These are phyloP conservation scores for Panicum virgatum DNA, from an alignment of 202 grass and related monocot species.

Conservation along the genomic window DNA sequence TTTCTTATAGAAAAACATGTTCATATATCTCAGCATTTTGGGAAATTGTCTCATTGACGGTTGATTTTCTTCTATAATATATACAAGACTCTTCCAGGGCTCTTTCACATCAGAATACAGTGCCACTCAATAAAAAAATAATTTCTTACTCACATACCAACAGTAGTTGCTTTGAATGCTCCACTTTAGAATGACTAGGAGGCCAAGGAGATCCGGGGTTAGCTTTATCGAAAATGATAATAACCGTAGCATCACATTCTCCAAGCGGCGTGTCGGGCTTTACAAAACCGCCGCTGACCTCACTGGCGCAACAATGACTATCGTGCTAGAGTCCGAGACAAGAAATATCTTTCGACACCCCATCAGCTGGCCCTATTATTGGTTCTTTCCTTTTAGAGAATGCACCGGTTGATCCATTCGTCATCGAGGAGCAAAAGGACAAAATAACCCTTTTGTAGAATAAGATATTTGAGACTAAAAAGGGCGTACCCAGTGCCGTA, in stretches of 20 bases:
- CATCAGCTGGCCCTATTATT: not conserved
- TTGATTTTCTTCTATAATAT: not conserved
- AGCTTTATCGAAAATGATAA: not conserved
- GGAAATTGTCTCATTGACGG: too few relatives aligned
- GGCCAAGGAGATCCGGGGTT: not conserved
- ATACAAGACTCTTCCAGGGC: not conserved
- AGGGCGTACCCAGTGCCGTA: too few relatives aligned
- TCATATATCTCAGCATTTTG: too few relatives aligned
- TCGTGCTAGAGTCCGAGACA: slow-evolving; percentile 12
- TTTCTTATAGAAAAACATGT: not conserved
- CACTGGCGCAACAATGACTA: slow-evolving; percentile 20
- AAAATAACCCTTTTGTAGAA: not conserved
- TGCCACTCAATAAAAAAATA: not conserved
- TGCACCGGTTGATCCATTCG: not conserved
- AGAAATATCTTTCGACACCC: slow-evolving; percentile 45
- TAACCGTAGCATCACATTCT: not conserved
- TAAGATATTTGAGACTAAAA: not conserved
- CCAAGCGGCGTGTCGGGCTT: slow-evolving; percentile 31
- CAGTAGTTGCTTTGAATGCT: not conserved
- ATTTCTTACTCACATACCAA: not conserved
- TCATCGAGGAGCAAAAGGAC: not conserved
- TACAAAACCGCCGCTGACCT: slow-evolving; percentile 22
- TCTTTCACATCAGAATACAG: not conserved
- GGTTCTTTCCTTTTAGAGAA: slow-evolving; percentile 19
- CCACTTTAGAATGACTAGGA: not conserved